Evolutionary conservation across 1,139 yeast species (phyloP), one percentile per base, ranked within the genome.

Genomic region (Yamadazyma triangularis): DNA sequence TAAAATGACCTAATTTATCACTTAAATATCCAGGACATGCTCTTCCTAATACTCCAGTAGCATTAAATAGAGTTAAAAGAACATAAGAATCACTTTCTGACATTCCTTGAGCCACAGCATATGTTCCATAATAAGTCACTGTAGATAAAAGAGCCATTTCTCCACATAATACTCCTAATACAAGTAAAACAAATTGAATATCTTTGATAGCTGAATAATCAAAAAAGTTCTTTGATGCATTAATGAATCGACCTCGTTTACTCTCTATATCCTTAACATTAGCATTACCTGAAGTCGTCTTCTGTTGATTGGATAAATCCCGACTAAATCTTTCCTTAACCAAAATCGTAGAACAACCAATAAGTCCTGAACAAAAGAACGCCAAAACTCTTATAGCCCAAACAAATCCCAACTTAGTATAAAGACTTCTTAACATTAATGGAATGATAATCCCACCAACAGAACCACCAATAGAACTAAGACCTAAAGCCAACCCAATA

Each of bases 361-460:
- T 55, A 24, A 74, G 60, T 0, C 58, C 63, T 10, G 67, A 50
- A 39, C 73, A 66, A 2, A 74, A 51, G 28, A 77, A 65, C 1
- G 74, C 79, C 31, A 77, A 51, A 1, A 72, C 64, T 41, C 86
- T 55, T 36, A 79, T 69, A 0, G 84, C 80, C 85, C 85, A 78
- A 8, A 57, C 53, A 41, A 65, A 79, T 0, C 85, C 86, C 24
- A 74, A 68, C 29, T 62, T 61, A 3, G 52, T 50, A 44, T 76
- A 79, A 11, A 78, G 51, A 23, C 64, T 61, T 38, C 79, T 58
- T 39, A 79, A 61, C 59, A 79, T 64, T 29, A 77, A 60, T 1
- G 87, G 84, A 51, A 79, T 74, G 10, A 70, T 50, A 18, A 76
- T 58, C 21, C 85, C 86, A 10, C 85, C 86, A 8, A 77, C 57